Evolutionary conservation across 805 yeast species (phyloP).

Genomic region (Candida railenensis): DNA sequence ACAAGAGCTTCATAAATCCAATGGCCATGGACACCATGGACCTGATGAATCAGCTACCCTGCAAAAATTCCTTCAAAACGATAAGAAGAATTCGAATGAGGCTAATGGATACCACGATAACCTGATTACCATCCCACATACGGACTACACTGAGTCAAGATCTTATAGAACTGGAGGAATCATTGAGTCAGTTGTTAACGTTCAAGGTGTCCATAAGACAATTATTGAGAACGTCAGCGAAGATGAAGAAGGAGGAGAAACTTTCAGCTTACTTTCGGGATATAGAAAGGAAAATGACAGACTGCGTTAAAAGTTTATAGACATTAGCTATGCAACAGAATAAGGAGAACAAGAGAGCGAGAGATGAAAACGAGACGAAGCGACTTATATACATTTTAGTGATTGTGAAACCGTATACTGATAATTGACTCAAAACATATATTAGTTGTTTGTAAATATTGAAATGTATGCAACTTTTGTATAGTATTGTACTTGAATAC

Average conservation of each 20-base stretch:
- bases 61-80: constrained; percentile 21
- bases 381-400: too few relatives aligned
- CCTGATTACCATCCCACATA: constrained; percentile 7
- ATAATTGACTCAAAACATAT: too few relatives aligned
- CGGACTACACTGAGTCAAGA: constrained; percentile 33
- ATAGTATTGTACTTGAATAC: too few relatives aligned
- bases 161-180: constrained; percentile 59
- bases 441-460: too few relatives aligned
- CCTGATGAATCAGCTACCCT: constrained; percentile 9
- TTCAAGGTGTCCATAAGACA: constrained; percentile 81
- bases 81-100: neutral
- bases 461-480: too few relatives aligned
- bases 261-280: constrained; percentile 1
- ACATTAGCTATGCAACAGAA: too few relatives aligned
- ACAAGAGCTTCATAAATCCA: neutral
- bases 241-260: constrained; percentile 31
- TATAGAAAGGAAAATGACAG: neutral
- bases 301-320: neutral
- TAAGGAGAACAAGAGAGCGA: too few relatives aligned
- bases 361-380: too few relatives aligned
- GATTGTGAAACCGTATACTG: too few relatives aligned
- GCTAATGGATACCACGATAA: constrained; percentile 5
- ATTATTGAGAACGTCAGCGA: constrained; percentile 65
- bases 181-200: constrained; percentile 78
- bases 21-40: neutral